Percentiles rank a stretch among this genome's conserved stretches.
These are phyloP conservation scores for Bathelium albidoporum DNA, from an alignment of 495 filamentous ascomycete genomes.

Conservation along the genomic window DNA sequence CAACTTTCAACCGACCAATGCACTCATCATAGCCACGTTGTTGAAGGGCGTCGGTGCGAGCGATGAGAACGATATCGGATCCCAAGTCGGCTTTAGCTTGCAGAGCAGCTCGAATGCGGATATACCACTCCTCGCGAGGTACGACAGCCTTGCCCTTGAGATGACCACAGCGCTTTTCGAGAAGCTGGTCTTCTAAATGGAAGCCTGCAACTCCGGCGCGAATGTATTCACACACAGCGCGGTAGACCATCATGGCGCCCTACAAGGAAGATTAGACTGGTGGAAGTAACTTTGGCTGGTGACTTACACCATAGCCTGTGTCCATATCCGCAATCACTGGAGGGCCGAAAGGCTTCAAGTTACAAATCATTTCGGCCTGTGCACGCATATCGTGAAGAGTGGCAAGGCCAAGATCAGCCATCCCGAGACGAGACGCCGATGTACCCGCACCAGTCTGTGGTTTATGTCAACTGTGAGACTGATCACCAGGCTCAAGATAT, in stretches of 20 bases:
- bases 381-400: constrained; percentile 55
- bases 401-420: constrained; percentile 56
- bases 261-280: constrained; percentile 3
- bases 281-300: constrained; percentile 18
- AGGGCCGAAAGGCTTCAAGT: constrained; percentile 40
- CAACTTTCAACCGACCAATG: constrained; percentile 44
- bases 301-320: constrained; percentile 47
- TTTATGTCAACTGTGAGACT: background rate
- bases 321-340: constrained; percentile 66
- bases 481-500: background rate
- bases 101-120: constrained; percentile 39
- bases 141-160: constrained; percentile 50
- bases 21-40: constrained; percentile 50
- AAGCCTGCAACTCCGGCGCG: constrained; percentile 59
- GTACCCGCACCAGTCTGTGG: constrained; percentile 59
- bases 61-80: constrained; percentile 57
- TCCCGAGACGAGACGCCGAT: constrained; percentile 50
- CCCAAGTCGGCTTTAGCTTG: constrained; percentile 38
- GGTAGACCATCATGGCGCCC: constrained; percentile 46
- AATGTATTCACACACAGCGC: constrained; percentile 54
- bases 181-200: constrained; percentile 63
- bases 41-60: constrained; percentile 58
- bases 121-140: constrained; percentile 38
- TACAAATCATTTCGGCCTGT: constrained; percentile 57
- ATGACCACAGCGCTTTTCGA: constrained; percentile 44